Conservation (phyloP, 2,329 filamentous ascomycete species). For the Colletotrichum echinochloae region DNA sequence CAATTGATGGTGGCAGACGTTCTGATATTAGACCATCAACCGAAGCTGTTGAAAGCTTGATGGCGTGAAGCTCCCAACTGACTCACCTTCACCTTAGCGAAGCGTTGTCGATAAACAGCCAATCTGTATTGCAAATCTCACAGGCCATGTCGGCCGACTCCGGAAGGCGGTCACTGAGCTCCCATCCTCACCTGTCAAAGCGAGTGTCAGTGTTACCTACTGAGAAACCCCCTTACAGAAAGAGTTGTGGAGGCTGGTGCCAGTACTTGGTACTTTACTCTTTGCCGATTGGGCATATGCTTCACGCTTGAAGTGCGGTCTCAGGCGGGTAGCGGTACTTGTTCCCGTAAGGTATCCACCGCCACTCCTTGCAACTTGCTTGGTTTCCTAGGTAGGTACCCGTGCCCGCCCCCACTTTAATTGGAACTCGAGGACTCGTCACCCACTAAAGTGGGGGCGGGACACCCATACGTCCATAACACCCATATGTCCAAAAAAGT, state of each 20-base stretch:
- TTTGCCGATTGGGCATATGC: not conserved
- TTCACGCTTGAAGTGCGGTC: not conserved
- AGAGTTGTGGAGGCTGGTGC: slow-evolving; percentile 28
- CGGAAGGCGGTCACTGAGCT: slow-evolving; percentile 36
- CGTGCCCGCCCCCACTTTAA: too few relatives aligned
- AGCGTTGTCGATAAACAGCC: slow-evolving; percentile 3
- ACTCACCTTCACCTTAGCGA: slow-evolving; percentile 4
- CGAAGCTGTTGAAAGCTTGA: slow-evolving; percentile 2
- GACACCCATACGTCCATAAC: too few relatives aligned
- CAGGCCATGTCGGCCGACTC: not conserved
- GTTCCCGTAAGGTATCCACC: slow-evolving; percentile 24
- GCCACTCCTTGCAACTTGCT: slow-evolving; percentile 36
- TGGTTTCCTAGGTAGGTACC: slow-evolving; percentile 36
- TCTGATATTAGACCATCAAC: slow-evolving; percentile 7
- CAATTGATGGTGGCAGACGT: not conserved
- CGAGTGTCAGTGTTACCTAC: slow-evolving; percentile 4
- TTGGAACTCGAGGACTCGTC: too few relatives aligned
- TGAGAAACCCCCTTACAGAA: slow-evolving; percentile 19
- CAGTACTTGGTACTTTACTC: not conserved
- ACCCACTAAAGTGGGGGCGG: too few relatives aligned
- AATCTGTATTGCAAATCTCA: slow-evolving; percentile 11
- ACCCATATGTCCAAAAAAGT: too few relatives aligned
- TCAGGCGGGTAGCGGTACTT: slow-evolving; percentile 10
- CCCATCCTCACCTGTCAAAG: slow-evolving; percentile 10
- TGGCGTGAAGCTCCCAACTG: slow-evolving; percentile 8